Base-by-base conservation (phyloP, 495 filamentous ascomycete genomes). In the Aspergillus avenaceus region DNA sequence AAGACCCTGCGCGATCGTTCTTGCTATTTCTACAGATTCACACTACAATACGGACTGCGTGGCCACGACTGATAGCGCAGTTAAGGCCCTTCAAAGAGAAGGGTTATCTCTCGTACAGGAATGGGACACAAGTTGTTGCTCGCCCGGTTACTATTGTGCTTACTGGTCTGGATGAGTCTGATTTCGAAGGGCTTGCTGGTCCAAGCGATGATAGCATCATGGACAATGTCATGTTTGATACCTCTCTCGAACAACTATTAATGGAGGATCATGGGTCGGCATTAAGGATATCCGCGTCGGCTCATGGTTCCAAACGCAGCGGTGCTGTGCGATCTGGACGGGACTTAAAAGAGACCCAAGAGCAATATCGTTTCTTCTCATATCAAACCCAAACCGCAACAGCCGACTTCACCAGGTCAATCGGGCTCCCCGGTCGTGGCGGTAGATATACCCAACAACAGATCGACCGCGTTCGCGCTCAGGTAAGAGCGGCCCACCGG, bases 141-240 rank as follows among this genome's bases (percentile, higher is more conserved):
- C 64, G 86, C 3, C 78, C 79, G n/a, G 61, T 93, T 24, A 93
- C 87, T 1, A 76, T 93, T 1, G 81, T 92, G 1, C 80, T 80
- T 1, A 86, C 84, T 0, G 86, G 88, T 8, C 78, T 79, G 47
- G 76, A 80, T 0, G 74, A 81, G 0, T 83, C 86, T 54, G 65
- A 81, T 27, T 56, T 67, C n/a, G 45, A 69, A 4, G 61, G 49
- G 41, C 23, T 56, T 16, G 53, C 65, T 11, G 11, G 6, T 49
- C 45, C 18, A 53, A 27, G 14, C 1, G 14, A 60, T 1, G 81
- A 81, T 44, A 42, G 69, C 19, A 73, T 68, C 5, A 75, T 79
- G 49, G 71, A 82, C 5, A 82, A 86, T 61, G 70, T 82, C 11
- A 88, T 90, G 64, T 85, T 83, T 62, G 84, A 86, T 14, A 26